Evolutionary conservation across 2,329 filamentous ascomycete genomes (phyloP).

Genomic region (Diaporthe sp.): DNA sequence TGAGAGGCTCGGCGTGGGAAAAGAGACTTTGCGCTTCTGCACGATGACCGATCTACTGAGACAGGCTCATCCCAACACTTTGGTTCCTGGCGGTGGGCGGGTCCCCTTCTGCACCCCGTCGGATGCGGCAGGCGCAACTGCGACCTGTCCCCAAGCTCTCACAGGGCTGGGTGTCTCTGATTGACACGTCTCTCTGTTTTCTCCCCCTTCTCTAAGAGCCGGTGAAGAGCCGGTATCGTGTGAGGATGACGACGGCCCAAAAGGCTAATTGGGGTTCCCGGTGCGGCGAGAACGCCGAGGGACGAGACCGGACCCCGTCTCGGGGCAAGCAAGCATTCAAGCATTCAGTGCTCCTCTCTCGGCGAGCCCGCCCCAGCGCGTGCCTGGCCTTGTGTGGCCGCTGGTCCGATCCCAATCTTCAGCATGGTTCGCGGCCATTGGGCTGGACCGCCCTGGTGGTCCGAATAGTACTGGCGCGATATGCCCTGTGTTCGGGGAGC

Average conservation of each 20-base stretch:
- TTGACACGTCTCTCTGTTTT: background rate
- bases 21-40: conserved; percentile 23
- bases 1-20: conserved; percentile 22
- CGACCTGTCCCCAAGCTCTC: background rate
- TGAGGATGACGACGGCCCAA: conserved; percentile 10
- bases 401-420: background rate
- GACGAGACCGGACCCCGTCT: background rate
- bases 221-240: background rate
- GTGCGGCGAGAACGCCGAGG: conserved; percentile 13
- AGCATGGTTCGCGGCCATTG: background rate
- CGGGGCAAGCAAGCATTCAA: conserved; percentile 7
- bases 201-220: background rate
- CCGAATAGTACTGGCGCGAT: conserved; percentile 8
- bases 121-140: background rate
- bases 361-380: conserved; percentile 9
- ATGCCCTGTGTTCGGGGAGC: background rate
- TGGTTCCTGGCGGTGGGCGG: conserved; percentile 3
- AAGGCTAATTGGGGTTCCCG: conserved; percentile 25
- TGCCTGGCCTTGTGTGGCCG: background rate
- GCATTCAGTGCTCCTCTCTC: conserved; percentile 14
- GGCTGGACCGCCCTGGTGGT: background rate
- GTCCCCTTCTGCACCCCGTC: background rate
- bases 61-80: conserved; percentile 25
- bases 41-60: conserved; percentile 27
- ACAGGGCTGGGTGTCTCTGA: conserved; percentile 14